phyloP scores from a whole-genome alignment of 176 grass and related monocot species.

The Oryza longistaminata region DNA sequence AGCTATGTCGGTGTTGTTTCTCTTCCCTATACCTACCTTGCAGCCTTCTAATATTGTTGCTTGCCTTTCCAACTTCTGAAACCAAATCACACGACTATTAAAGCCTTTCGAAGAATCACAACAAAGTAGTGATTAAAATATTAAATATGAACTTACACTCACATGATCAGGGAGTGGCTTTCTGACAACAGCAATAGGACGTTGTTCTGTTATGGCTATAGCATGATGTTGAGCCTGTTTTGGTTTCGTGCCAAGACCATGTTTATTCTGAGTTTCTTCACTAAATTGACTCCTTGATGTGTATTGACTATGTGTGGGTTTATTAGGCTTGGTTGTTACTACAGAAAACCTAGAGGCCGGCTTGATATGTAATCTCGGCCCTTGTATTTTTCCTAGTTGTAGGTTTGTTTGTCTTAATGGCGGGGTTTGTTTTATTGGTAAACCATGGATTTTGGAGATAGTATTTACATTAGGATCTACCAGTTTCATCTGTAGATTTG shows the following conservation, averaged over 20 bases:
- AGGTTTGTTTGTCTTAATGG: constrained; percentile 33
- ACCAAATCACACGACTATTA: constrained; percentile 3
- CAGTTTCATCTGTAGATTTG: background rate
- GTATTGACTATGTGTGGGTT: background rate
- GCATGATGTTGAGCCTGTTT: background rate
- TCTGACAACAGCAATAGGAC: background rate
- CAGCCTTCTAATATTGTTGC: constrained; percentile 5
- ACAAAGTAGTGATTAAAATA: background rate
- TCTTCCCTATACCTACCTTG: constrained; percentile 11
- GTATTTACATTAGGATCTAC: background rate
- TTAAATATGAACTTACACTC: constrained; percentile 43
- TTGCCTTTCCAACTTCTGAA: constrained; percentile 20
- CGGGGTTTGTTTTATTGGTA: background rate
- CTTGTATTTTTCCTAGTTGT: background rate
- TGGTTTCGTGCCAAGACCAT: background rate
- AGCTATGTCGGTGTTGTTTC: background rate
- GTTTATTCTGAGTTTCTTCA: background rate
- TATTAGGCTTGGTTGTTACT: too few relatives aligned
- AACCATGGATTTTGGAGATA: background rate
- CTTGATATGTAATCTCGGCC: background rate
- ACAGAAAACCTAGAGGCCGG: background rate
- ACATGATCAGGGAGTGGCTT: background rate
- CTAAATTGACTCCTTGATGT: background rate
- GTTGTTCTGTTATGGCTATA: constrained; percentile 28
- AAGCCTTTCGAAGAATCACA: background rate